phyloP scores from a whole-genome alignment of 306 rosid genomes.

The Corylus heterophylla region DNA sequence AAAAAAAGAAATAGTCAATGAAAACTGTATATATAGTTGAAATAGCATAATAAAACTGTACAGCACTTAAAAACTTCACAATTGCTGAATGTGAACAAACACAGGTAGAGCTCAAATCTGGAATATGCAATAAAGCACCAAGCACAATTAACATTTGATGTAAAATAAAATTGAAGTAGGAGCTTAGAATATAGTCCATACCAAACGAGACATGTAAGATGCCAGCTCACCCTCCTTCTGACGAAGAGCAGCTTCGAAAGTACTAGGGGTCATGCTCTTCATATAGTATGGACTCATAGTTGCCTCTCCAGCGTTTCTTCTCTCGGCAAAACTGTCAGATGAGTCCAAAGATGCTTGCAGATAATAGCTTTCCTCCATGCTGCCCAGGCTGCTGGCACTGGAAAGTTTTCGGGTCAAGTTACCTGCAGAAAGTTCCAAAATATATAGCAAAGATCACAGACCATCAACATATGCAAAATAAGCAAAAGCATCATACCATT shows the following conservation, averaged over 20 bases:
- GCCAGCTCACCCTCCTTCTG: conserved; percentile 99
- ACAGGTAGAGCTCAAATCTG: conserved; percentile 11
- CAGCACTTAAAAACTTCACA: background rate
- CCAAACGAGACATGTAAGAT: conserved; percentile 96
- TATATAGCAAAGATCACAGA: conserved; percentile 28
- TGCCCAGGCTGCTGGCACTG: conserved; percentile 88
- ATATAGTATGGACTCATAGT: conserved; percentile 83
- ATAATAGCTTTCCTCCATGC: conserved; percentile 93
- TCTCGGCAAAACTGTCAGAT: conserved; percentile 66
- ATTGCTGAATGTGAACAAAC: conserved; percentile 5
- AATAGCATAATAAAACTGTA: conserved; percentile 24
- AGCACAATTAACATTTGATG: background rate
- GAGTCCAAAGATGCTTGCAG: conserved; percentile 96
- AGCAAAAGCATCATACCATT: conserved; percentile 60
- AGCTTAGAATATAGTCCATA: conserved; percentile 39
- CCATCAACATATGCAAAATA: conserved; percentile 17
- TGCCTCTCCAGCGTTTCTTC: conserved; percentile 72
- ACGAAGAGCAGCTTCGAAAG: conserved; percentile 96
- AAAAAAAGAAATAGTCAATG: conserved; percentile 17
- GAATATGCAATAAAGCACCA: conserved; percentile 12
- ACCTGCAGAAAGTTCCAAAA: conserved; percentile 48
- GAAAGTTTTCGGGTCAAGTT: conserved; percentile 74
- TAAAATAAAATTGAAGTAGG: conserved; percentile 4
- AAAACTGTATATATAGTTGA: conserved; percentile 5
- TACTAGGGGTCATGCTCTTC: conserved; percentile 91